phyloP scores from a whole-genome alignment of 2,329 filamentous ascomycete genomes.

The Mariannaea elegans region DNA sequence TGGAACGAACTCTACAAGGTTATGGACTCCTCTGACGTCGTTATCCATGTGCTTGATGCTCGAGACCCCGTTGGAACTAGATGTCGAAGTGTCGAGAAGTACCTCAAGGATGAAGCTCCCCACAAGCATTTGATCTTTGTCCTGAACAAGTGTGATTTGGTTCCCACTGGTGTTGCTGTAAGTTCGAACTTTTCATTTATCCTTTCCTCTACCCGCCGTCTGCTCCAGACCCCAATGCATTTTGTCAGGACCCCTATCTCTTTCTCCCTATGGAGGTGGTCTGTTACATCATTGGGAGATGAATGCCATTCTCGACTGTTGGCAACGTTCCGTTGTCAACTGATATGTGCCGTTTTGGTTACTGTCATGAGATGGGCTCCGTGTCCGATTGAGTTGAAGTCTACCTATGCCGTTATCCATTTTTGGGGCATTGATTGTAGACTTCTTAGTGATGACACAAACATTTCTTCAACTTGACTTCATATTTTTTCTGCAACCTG shows the following conservation, averaged over 20 bases:
- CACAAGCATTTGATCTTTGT: constrained; percentile 83
- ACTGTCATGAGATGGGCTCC: constrained; percentile 78
- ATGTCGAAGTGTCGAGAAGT: constrained; percentile 83
- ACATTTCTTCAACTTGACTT: constrained; percentile 55
- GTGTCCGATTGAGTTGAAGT: constrained; percentile 97
- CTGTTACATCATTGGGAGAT: constrained; percentile 99
- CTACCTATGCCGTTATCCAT: constrained; percentile 67
- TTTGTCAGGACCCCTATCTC: constrained; percentile 86
- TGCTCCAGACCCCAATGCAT: constrained; percentile 64
- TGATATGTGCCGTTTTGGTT: constrained; percentile 90
- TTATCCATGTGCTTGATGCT: constrained; percentile 94
- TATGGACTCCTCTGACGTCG: constrained; percentile 93
- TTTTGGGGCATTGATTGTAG: constrained; percentile 68
- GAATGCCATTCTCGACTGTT: constrained; percentile 62
- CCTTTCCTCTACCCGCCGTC: constrained; percentile 44
- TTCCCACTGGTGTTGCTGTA: constrained; percentile 94
- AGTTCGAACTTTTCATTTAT: constrained; percentile 58
- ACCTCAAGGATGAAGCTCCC: constrained; percentile 89
- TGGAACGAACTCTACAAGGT: constrained; percentile 98
- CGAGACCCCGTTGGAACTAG: constrained; percentile 89
- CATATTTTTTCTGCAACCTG: constrained; percentile 25
- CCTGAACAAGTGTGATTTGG: constrained; percentile 71
- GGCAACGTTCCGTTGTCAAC: constrained; percentile 56
- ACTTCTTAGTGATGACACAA: constrained; percentile 99
- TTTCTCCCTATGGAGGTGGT: constrained; percentile 79